Base-by-base conservation (phyloP, 768 basidiomycete species). In the Kwoniella mangroviensis region DNA sequence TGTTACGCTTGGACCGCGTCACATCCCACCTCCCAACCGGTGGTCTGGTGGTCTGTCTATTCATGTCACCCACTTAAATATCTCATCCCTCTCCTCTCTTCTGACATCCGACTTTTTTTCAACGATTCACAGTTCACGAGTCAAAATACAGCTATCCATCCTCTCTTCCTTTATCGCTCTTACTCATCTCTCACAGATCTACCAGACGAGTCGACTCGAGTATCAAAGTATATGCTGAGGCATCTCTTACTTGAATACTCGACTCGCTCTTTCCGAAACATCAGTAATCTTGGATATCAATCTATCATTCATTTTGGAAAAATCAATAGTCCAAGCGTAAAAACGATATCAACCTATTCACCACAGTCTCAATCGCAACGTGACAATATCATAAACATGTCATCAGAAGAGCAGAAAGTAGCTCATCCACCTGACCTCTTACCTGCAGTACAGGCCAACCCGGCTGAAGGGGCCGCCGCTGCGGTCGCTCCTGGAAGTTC, bases 361-460 rank as follows among this genome's bases (percentile, higher is more conserved):
- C 51, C 10, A 51, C 17, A 21, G 45, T 24, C 24, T 61, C 51
- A 53, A 6, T 22, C 7, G 40, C 54, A 24, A 26, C 28, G 12
- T 34, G 49, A 40, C 19, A 52, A 55, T 28, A 55, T 21, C 26
- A 60, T 13, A 28, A 76, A 63, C 34, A 72, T 70, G 72, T 60
- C 75, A 17, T 55, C 68, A 11, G 68, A 70, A 42, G 61, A 65
- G 19, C 51, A 42, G 42, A 71, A 77, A 59, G 49, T 28, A 5
- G 69, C 56, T 53, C 65, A 68, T 19, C 26, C 63, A n/a, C 22
- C 70, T 22, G 70, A 72, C 49, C 63, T 63, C 22, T 21, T 70
- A 10, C 68, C 73, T 19, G 71, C 64, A 3, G 75, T 74, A 51
- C 72, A 74, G 68, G 68, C 61, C 10, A 68, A 67, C 11, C 64